phyloP scores from a whole-genome alignment of 2,329 filamentous ascomycete genomes.

The Cercospora sp. region DNA sequence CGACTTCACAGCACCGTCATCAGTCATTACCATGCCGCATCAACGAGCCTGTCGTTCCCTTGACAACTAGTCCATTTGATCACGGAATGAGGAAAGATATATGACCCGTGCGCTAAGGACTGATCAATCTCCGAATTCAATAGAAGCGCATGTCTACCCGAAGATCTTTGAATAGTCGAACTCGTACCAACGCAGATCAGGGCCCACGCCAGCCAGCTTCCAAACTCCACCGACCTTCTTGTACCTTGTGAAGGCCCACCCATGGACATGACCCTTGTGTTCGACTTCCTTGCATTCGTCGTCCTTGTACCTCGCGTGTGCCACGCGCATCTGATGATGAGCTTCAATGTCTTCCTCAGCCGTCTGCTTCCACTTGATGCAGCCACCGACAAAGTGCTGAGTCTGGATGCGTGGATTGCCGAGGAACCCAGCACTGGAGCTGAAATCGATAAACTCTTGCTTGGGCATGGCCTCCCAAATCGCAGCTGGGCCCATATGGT shows the following conservation, averaged over 20 bases:
- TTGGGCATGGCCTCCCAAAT: neutral
- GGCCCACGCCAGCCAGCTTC: neutral
- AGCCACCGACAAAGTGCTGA: neutral
- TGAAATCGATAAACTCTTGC: neutral
- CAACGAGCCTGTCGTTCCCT: no score
- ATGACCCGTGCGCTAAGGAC: neutral
- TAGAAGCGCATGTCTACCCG: neutral
- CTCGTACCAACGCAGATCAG: neutral
- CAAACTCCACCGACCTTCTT: neutral
- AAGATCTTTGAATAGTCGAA: neutral
- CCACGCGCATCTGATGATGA: slow-evolving; percentile 1
- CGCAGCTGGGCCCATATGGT: neutral
- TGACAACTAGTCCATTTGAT: no score
- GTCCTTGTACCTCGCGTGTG: neutral
- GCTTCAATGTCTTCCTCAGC: neutral
- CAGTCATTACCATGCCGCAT: no score
- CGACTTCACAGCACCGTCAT: neutral
- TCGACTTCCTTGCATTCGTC: neutral
- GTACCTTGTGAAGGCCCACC: neutral
- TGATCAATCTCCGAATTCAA: neutral
- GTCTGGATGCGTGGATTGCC: slow-evolving; percentile 1
- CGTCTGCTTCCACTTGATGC: neutral
- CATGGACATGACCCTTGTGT: neutral
- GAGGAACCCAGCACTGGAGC: neutral
- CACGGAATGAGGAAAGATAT: neutral